Base-by-base conservation (phyloP, 495 filamentous ascomycete genomes). In the Penicillium angulare region DNA sequence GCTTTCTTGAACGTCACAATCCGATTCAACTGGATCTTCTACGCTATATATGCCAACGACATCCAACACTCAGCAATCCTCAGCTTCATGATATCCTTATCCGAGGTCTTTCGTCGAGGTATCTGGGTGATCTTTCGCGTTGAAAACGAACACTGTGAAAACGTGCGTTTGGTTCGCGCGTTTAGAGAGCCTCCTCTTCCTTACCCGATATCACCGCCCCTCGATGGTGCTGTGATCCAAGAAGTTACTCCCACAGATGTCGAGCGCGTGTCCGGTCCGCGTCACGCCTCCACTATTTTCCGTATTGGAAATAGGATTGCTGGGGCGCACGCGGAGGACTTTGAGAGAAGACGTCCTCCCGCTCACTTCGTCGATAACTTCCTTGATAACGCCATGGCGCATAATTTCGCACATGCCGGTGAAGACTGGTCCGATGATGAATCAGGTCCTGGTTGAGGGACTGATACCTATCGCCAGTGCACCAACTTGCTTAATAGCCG, bases 1-100 rank as follows among this genome's bases (percentile, higher is more conserved):
- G 95, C 96, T 82, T 59, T 86, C 2, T 20, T 93, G 23, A 90
- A 98, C 64, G 86, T 92, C 0, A 78, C 96, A n/a, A 72, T 98
- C 1, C 86, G 93, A 16, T 97, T 95, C 68, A 88, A 88, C 57
- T 98, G 93, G 93, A 86, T 98, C 43, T 89, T 92, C 64, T 98
- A 95, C 69, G 85, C 87, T 60, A 89, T 96, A 44, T 95, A 86
- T 65, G 79, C 81, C 7, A 65, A 80, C 43, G 79, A 95, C 49
- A 69, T 85, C 15, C 92, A 96, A 63, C 90, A 97, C 64, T 88
- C 83, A 7, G 86, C 88, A 13, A 51, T 89, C 7, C 76, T 89
- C 20, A 87, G 85, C 21, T 97, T 97, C 67, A 39, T 87, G 5
- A 76, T 97, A 24, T 70, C 81, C 7, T 68, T 95, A 13, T 82